Evolutionary conservation across 345 rosid species (phyloP).

Genomic region (Psidium guajava): DNA sequence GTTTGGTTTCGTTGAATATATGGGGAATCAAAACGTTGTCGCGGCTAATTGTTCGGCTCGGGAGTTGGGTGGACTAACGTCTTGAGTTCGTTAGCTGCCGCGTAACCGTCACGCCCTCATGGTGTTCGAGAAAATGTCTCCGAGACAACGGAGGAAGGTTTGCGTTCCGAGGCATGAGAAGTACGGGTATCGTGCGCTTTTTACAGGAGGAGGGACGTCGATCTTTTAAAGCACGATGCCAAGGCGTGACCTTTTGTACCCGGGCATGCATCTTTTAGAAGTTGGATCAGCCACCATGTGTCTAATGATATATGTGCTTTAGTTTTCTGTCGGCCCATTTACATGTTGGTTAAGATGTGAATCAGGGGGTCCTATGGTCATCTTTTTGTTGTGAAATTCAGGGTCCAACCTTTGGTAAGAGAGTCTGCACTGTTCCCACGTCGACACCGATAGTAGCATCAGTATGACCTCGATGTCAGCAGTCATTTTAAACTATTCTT

Average conservation of each 20-base stretch:
- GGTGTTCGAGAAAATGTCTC: neutral
- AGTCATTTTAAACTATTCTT: neutral
- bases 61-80: neutral
- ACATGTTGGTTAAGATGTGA: neutral
- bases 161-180: neutral
- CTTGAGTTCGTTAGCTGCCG: neutral
- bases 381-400: neutral
- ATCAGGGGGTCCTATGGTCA: neutral
- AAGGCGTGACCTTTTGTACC: neutral
- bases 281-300: neutral
- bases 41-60: neutral
- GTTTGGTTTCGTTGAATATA: neutral
- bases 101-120: neutral
- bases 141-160: neutral
- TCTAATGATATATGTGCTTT: neutral
- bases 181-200: neutral
- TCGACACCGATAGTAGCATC: neutral
- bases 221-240: neutral
- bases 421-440: neutral
- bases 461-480: neutral
- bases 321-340: neutral
- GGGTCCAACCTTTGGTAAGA: neutral
- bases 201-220: neutral
- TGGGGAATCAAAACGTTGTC: neutral
- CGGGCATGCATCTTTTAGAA: neutral